A percentile compares a stretch with the other conserved stretches of the same genome.
These are phyloP conservation scores for Saxophila tyrrhenica DNA, from an alignment of 495 filamentous ascomycete species.

Conservation along the genomic window DNA sequence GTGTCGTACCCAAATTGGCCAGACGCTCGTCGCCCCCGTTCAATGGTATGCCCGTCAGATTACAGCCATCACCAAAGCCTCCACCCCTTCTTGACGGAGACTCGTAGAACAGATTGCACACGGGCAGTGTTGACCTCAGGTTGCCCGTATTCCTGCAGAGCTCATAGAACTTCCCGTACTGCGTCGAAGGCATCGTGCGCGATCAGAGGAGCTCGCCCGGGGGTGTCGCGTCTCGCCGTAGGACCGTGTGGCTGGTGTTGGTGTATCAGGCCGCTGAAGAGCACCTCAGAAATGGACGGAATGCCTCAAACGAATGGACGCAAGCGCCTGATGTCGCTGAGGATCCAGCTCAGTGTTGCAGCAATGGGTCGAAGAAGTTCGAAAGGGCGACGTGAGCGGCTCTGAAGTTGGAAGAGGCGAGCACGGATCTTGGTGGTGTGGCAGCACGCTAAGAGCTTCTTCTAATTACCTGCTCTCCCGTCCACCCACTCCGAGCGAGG, in stretches of 20 bases:
- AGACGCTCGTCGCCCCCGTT: conserved; percentile 47
- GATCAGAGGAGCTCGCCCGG: neutral
- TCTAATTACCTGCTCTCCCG: neutral
- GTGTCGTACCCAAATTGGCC: conserved; percentile 69
- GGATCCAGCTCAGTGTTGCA: neutral
- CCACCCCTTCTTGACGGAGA: conserved; percentile 35
- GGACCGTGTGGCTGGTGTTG: neutral
- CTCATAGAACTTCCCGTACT: conserved; percentile 82
- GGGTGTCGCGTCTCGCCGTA: neutral
- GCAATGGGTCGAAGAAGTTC: neutral
- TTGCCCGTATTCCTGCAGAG: conserved; percentile 70
- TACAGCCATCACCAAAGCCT: conserved; percentile 49
- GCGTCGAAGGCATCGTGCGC: neutral
- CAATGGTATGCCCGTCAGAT: conserved; percentile 60
- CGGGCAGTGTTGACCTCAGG: conserved; percentile 64
- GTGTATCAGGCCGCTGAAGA: neutral
- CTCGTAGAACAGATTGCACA: conserved; percentile 70
- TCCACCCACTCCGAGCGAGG: neutral
- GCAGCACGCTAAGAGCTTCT: neutral
- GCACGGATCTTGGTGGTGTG: neutral
- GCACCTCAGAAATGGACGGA: neutral
- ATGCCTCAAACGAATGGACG: neutral
- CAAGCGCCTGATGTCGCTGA: neutral
- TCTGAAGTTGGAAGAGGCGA: neutral
- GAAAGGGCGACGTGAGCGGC: neutral